Evolutionary conservation across 139 green algal genomes (phyloP), one percentile per base, ranked within the genome.

Genomic region (Coelastrella sp.): DNA sequence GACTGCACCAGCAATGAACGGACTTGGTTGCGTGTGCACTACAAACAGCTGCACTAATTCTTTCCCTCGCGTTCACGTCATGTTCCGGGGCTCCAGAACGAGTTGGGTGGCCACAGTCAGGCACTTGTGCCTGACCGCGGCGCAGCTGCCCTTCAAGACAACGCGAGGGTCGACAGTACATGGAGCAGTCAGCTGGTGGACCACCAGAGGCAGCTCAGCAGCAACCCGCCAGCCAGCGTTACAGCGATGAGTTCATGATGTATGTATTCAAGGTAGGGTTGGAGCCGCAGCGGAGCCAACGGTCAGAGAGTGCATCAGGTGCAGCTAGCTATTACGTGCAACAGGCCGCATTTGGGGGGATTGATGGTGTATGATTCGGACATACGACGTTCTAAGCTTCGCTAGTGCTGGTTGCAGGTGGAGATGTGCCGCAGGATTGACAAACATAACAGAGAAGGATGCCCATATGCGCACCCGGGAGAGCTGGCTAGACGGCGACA

Each of bases 401-500:
- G 8, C 61, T 13, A 13, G 11, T 71, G 61, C 61, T 47, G 61
- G 8, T 13, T 13, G 66, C 83, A 88, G 83, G 83, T 88, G 11
- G 83, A 88, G 68, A 88, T 88, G 83, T 88, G 83, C 68, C 71
- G 80, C 6, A 61, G 83, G 2, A 19, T 88, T 10, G 83, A 88
- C 68, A 88, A 93, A 19, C 96, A 98, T 83, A 95, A 97, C 74
- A 97, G 95, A 93, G 96, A 95, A 4, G 85, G 94, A 65, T 98
- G 97, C 89, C 97, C 97, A 0, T 99, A 97, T 86, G 94, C 97
- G 5, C 97, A 99, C 61, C 96, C 95, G 3, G 95, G 98, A 7
- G 97, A 99, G 92, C 97, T 97, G 73, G 97, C 97, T 11, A 84
- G 92, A 14, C 92, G 97, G 58, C 85, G 85, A n/a, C 85, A 90